Base-by-base conservation (phyloP, 257 asterid genomes). In the Eustoma russellianum region DNA sequence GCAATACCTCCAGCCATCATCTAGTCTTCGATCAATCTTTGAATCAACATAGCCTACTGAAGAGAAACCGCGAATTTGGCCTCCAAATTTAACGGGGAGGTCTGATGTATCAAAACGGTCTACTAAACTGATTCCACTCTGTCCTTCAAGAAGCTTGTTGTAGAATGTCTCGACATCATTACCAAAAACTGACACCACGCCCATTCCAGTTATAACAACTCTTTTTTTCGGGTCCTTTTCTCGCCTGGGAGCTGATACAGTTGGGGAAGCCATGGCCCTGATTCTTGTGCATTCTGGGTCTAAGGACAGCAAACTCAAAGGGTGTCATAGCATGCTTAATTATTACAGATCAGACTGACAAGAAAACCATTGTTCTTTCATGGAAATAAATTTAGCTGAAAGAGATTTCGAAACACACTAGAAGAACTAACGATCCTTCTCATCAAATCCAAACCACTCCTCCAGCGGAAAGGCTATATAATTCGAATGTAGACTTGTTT, bases 141-240 rank as follows among this genome's bases (percentile, higher is more conserved):
- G 74, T 6, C 86, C 86, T 50, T 67, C 71, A 0, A 79, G 73
- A 19, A 73, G 66, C 13, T 70, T 70, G 17, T 65, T 35, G 56
- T 73, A 79, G 62, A 52, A 79, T 5, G 53, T 34, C 19, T 76
- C 80, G 0, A 68, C 3, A 6, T 76, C 83, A 17, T 46, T 68
- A 40, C 86, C 82, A 50, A 77, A 81, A 28, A 81, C 89, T 1
- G 89, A 81, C 49, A 78, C 83, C 13, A 81, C 71, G 3, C 85
- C 79, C 80, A 74, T 74, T 43, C 85, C 79, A 1, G 85, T 78
- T 33, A 78, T 78, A 18, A 78, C 81, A 17, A 74, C 10, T 60
- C 81, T 63, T 58, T 74, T 78, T 72, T 74, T 78, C 5, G 79
- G 84, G 52, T 77, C 77, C 0, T 34, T 72, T 50, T 77, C 85